phyloP scores from a whole-genome alignment of 106 monocot genomes.

The Ottelia alismoides region DNA sequence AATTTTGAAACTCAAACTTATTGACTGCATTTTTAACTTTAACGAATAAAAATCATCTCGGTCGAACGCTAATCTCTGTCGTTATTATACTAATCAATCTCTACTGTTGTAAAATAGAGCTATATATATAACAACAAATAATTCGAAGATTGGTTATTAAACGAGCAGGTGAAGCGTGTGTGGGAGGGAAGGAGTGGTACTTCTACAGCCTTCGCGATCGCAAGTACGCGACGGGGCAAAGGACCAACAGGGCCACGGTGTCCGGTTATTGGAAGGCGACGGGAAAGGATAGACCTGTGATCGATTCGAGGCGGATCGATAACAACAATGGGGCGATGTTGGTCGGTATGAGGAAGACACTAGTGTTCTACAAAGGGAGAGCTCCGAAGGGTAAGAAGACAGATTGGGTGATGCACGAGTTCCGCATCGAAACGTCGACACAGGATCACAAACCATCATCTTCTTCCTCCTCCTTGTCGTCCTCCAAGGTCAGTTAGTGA shows the following conservation, averaged over 20 bases:
- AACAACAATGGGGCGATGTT: conserved; percentile 10
- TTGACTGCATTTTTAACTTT: no score
- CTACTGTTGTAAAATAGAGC: no score
- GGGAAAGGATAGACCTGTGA: conserved; percentile 39
- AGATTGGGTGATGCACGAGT: conserved; percentile 93
- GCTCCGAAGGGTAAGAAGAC: conserved; percentile 71
- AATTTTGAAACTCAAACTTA: no score
- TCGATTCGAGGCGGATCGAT: conserved; percentile 6
- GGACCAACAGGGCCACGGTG: conserved; percentile 61
- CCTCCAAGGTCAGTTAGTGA: no score
- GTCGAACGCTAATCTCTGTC: no score
- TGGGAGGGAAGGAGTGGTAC: conserved; percentile 59
- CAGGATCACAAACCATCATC: no score
- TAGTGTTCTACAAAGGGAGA: conserved; percentile 69
- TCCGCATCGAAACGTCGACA: no score
- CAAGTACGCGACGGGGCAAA: conserved; percentile 59
- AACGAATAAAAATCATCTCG: no score
- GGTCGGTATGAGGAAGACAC: conserved; percentile 83
- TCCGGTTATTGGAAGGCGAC: conserved; percentile 91
- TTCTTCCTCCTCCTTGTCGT: no score
- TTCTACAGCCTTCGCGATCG: conserved; percentile 49
- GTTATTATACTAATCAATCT: no score
- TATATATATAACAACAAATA: no score
- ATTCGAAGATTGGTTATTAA: no score
- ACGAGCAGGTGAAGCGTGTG: conserved; percentile 33